A percentile compares a stretch with the other conserved stretches of the same genome.
These are phyloP conservation scores for Monosporascus sp. DNA, from an alignment of 2,329 filamentous ascomycete genomes.

Conservation along the genomic window DNA sequence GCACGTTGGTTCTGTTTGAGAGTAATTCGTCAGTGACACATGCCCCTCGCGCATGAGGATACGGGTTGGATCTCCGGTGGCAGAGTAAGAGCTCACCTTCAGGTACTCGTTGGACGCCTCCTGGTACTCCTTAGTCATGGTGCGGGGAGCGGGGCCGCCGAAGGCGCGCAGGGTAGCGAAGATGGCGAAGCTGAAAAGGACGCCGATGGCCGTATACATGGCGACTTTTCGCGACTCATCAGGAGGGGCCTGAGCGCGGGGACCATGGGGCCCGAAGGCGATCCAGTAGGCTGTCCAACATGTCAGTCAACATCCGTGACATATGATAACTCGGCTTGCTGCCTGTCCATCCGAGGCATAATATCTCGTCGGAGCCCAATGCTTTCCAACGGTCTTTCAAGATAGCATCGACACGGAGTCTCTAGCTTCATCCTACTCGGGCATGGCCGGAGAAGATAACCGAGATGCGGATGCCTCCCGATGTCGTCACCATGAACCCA, in stretches of 20 bases:
- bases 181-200: conserved; percentile 61
- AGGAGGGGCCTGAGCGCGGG: conserved; percentile 75
- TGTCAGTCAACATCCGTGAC: conserved; percentile 24
- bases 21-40: neutral
- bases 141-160: conserved; percentile 68
- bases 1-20: conserved; percentile 66
- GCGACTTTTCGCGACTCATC: conserved; percentile 79
- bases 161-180: conserved; percentile 69
- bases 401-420: no score
- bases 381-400: no score
- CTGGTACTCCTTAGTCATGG: conserved; percentile 97
- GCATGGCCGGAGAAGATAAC: neutral
- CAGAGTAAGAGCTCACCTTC: conserved; percentile 56
- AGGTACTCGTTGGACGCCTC: conserved; percentile 92
- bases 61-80: neutral
- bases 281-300: conserved; percentile 85
- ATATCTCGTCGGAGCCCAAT: no score
- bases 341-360: no score
- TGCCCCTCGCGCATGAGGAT: neutral
- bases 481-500: neutral
- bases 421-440: neutral
- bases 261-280: conserved; percentile 93
- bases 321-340: no score
- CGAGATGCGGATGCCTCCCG: neutral
- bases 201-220: conserved; percentile 64